Base-by-base conservation (phyloP, 148 eudicot genomes). In the Amaranthus hypochondriacus region DNA sequence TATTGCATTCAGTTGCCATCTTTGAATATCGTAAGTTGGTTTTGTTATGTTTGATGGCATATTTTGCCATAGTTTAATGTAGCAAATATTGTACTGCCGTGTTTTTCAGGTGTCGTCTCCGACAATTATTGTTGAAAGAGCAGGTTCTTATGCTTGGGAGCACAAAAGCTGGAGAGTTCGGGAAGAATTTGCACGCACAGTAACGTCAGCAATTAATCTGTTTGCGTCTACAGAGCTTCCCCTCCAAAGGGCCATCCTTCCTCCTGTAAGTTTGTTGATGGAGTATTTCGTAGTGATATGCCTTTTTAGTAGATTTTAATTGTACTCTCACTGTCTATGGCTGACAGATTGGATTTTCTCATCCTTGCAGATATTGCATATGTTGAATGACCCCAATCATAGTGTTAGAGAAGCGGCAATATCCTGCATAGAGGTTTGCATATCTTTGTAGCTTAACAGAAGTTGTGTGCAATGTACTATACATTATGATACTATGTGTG, bases 181-280 rank as follows among this genome's bases (percentile, higher is more conserved):
- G 51, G 97, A 95, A 83, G 99, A 95, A 85, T 90, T 89, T 81
- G 97, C 96, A 43, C 93, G 92, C 44, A 95, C 99, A 18, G 99
- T 95, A 43, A 90, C 97, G 50, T 85, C 99, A 61, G 96, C 99
- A 9, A 95, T 90, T 57, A 79, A 87, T 77, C 86, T 95, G 56
- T 95, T 95, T 89, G 96, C 96, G 64, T 87, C 99, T 50, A 92
- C 96, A 2, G 99, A 95, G 82, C 92, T 95, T 50, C 99, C 99
- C 47, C 92, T 95, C 69, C 96, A 92, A 69, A 92, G 97, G 70
- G 96, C 99, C 78, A 92, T 95, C 82, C 96, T 95, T 74, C 96
- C 99, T 69, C 88, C 89, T 54, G 99, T 95, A 90, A 78, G 92
- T 51, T 78, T 49, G 39, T 59, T 71, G 64, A 4, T 73, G 57